Conservation (phyloP, 495 filamentous ascomycete genomes). For the Tuber melanosporum region DNA sequence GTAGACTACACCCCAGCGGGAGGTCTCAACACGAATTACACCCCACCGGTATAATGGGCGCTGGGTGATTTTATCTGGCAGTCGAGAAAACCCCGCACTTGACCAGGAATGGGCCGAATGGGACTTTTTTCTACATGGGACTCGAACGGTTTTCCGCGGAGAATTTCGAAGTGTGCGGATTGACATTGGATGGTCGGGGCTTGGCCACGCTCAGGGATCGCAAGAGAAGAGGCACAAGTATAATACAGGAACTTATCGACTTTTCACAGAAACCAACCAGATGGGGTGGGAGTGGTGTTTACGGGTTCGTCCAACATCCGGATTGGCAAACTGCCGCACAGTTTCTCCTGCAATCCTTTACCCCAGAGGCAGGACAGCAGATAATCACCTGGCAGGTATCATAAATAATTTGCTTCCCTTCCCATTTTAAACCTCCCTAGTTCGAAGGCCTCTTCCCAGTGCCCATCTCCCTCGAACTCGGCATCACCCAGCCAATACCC, state of each 20-base stretch:
- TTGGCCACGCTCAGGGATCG: conserved; percentile 74
- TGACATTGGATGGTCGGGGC: conserved; percentile 61
- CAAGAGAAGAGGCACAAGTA: conserved; percentile 62
- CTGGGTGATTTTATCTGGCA: conserved; percentile 70
- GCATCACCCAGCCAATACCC: conserved; percentile 77
- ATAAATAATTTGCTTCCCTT: neutral
- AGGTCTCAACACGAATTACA: conserved; percentile 74
- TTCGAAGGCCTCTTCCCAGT: conserved; percentile 75
- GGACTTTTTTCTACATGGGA: conserved; percentile 79
- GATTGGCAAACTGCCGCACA: conserved; percentile 68
- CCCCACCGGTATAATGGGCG: conserved; percentile 62
- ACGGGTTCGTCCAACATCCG: conserved; percentile 75
- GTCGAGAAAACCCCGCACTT: conserved; percentile 59
- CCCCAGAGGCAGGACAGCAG: conserved; percentile 71
- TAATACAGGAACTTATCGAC: conserved; percentile 77
- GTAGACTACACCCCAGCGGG: conserved; percentile 59
- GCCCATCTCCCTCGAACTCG: conserved; percentile 77
- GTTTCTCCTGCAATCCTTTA: conserved; percentile 67
- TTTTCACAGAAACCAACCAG: conserved; percentile 83
- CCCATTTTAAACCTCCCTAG: conserved; percentile 11
- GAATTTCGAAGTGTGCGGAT: conserved; percentile 63
- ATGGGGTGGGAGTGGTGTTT: conserved; percentile 74
- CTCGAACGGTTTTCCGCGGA: conserved; percentile 61
- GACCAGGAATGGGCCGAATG: conserved; percentile 81
- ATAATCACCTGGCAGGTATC: conserved; percentile 68